These are phyloP conservation scores for Clarireedia sp. DNA, from an alignment of 2,329 filamentous ascomycete genomes.

Conservation along the genomic window DNA sequence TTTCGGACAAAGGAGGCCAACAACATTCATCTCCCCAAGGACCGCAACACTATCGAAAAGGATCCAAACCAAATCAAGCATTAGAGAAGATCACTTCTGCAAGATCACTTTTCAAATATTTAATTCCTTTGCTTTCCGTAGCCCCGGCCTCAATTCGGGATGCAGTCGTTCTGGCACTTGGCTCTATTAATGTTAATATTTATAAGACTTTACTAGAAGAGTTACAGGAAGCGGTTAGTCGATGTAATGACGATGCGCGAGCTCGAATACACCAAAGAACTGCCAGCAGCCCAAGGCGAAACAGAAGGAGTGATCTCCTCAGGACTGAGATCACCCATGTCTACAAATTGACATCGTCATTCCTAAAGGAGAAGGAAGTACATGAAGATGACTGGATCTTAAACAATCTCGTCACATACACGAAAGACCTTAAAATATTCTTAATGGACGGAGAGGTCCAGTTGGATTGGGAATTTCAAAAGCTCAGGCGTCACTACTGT, in stretches of 20 bases:
- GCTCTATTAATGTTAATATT: constrained; percentile 89
- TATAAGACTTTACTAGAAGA: constrained; percentile 88
- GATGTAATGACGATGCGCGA: constrained; percentile 83
- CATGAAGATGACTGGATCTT: constrained; percentile 86
- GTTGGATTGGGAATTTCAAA: constrained; percentile 90
- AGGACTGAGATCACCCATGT: constrained; percentile 94
- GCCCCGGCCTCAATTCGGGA: constrained; percentile 75
- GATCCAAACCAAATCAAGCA: constrained; percentile 61
- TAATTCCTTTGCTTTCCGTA: constrained; percentile 79
- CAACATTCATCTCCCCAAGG: constrained; percentile 49
- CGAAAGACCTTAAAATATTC: constrained; percentile 88
- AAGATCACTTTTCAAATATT: constrained; percentile 78
- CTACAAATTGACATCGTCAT: constrained; percentile 88
- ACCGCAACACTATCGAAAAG: constrained; percentile 72
- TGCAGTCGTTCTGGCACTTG: constrained; percentile 83
- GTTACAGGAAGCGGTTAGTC: constrained; percentile 74
- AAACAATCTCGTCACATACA: constrained; percentile 78
- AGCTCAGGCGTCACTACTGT: constrained; percentile 85
- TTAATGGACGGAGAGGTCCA: constrained; percentile 92
- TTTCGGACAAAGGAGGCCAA: constrained; percentile 70
- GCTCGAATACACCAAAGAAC: constrained; percentile 79
- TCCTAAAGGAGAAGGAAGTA: constrained; percentile 69
- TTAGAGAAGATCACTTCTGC: constrained; percentile 82
- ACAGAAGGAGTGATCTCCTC: constrained; percentile 75
- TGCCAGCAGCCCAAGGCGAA: constrained; percentile 73